These are phyloP conservation scores for Nectriaceae sp. DNA, from an alignment of 2,329 filamentous ascomycete genomes.

Conservation along the genomic window DNA sequence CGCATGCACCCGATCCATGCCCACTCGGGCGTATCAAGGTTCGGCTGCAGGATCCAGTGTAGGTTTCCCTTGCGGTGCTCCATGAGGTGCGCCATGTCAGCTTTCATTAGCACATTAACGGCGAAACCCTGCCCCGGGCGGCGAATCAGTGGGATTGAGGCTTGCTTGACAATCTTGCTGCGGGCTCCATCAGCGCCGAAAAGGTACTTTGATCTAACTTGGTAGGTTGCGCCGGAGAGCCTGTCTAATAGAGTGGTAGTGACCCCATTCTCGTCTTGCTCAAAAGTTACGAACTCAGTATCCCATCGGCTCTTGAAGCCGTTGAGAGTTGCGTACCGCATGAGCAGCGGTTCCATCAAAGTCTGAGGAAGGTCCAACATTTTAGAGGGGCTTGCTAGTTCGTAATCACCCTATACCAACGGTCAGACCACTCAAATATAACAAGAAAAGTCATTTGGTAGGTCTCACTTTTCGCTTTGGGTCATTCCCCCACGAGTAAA, in stretches of 20 bases:
- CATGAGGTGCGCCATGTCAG: constrained; percentile 51
- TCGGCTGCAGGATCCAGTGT: constrained; percentile 61
- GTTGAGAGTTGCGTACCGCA: constrained; percentile 36
- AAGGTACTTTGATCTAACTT: constrained; percentile 52
- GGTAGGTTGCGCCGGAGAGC: constrained; percentile 38
- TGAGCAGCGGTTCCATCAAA: background rate
- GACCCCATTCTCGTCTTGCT: constrained; percentile 25
- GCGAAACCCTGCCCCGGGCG: constrained; percentile 42
- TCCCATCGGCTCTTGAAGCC: constrained; percentile 41
- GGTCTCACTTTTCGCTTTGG: background rate
- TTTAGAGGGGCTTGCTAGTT: background rate
- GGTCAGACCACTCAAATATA: too few relatives aligned
- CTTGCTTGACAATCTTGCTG: constrained; percentile 39
- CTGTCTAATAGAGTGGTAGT: constrained; percentile 38
- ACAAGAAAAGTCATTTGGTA: too few relatives aligned
- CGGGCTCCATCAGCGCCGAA: constrained; percentile 55
- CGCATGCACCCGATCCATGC: constrained; percentile 52
- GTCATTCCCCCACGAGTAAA: background rate
- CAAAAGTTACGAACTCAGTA: constrained; percentile 35
- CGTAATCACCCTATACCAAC: too few relatives aligned
- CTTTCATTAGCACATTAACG: constrained; percentile 43
- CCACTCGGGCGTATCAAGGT: constrained; percentile 51
- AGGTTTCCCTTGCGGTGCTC: constrained; percentile 56
- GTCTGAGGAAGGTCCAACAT: background rate
- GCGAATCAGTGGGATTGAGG: constrained; percentile 43